Evolutionary conservation across 305 asterid species (phyloP).

Genomic region (Fraxinus sp.): DNA sequence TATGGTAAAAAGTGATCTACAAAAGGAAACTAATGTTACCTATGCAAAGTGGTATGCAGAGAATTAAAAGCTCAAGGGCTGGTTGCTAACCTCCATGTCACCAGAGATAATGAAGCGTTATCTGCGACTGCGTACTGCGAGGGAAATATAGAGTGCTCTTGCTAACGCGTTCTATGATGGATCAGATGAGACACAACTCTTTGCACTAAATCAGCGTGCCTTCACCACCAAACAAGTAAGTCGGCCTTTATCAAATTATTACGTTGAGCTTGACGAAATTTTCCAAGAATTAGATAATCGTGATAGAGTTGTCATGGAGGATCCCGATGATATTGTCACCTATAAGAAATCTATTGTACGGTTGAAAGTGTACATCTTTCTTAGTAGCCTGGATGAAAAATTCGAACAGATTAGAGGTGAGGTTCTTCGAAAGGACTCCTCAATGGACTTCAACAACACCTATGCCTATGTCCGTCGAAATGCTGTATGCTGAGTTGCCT

Average conservation of each 20-base stretch:
- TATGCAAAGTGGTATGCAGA: slow-evolving; percentile 6
- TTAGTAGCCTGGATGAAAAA: not conserved
- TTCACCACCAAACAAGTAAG: not conserved
- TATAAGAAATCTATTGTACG: not conserved
- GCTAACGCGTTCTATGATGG: slow-evolving; percentile 17
- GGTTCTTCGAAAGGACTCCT: not conserved
- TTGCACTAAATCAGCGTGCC: not conserved
- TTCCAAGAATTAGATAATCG: slow-evolving; percentile 11
- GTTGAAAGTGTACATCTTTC: slow-evolving; percentile 2
- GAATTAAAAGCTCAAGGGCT: not conserved
- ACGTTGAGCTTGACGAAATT: not conserved
- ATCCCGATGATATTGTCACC: not conserved
- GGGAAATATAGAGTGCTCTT: not conserved
- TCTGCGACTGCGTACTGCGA: not conserved
- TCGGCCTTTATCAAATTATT: not conserved
- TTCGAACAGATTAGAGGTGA: slow-evolving; percentile 11
- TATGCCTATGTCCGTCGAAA: not conserved
- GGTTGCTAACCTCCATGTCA: not conserved
- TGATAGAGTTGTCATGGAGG: not conserved
- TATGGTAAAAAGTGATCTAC: not conserved
- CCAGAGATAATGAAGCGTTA: not conserved
- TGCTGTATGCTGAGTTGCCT: not conserved
- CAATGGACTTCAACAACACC: not conserved
- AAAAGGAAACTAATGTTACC: not conserved
- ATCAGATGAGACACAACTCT: slow-evolving; percentile 3